Conservation (phyloP, 1,139 yeast genomes). For the Hanseniaspora sp. region DNA sequence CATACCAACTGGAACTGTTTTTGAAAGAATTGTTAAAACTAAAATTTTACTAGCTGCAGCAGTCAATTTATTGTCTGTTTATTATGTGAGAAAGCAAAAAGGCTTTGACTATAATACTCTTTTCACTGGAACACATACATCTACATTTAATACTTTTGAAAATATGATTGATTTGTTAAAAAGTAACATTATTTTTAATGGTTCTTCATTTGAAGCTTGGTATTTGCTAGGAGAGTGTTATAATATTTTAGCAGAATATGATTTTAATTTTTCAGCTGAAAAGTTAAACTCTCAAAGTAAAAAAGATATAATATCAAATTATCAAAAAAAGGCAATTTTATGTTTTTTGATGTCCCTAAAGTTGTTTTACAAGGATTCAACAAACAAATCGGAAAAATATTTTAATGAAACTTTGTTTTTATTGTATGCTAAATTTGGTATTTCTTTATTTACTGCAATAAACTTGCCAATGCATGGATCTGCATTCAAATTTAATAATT, state of each 20-base stretch:
- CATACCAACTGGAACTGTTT: conserved; percentile 27
- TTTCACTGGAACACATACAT: conserved; percentile 7
- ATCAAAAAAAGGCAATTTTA: conserved; percentile 59
- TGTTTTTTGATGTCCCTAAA: conserved; percentile 74
- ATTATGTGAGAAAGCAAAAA: conserved; percentile 31
- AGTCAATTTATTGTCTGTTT: conserved; percentile 54
- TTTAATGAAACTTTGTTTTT: conserved; percentile 33
- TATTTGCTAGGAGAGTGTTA: conserved; percentile 69
- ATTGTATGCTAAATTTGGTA: conserved; percentile 49
- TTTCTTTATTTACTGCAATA: conserved; percentile 50
- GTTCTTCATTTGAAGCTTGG: conserved; percentile 78
- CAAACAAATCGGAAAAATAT: conserved; percentile 19
- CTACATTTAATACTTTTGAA: conserved; percentile 30
- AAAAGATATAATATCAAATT: conserved; percentile 48
- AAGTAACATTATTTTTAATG: conserved; percentile 55
- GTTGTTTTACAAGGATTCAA: conserved; percentile 26
- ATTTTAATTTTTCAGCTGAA: conserved; percentile 82
- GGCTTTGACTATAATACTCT: conserved; percentile 5
- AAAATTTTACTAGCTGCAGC: conserved; percentile 74
- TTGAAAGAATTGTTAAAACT: conserved; percentile 33
- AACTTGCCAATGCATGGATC: conserved; percentile 17
- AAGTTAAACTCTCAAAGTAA: conserved; percentile 56
- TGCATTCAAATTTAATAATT: not conserved
- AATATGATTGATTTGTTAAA: conserved; percentile 55
- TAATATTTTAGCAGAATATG: conserved; percentile 74